These are phyloP conservation scores for Cladosporium sp. DNA, from an alignment of 2,329 filamentous ascomycete genomes.

Conservation along the genomic window DNA sequence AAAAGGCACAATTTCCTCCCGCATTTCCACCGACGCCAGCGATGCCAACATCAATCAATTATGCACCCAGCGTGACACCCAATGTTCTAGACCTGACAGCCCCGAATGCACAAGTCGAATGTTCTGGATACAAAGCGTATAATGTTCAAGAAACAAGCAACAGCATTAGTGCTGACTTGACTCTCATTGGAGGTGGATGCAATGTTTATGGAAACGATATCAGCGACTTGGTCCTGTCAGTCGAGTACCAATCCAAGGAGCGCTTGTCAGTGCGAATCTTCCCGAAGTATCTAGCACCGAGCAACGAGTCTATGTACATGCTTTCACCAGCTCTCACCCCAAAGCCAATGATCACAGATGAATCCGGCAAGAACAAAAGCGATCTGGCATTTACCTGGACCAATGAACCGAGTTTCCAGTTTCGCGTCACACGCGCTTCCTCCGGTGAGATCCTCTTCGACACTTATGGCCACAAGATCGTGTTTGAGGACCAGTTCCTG, in stretches of 20 bases:
- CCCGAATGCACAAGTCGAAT: conserved; percentile 25
- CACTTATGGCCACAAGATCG: conserved; percentile 26
- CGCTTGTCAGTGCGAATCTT: conserved; percentile 23
- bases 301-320: conserved; percentile 24
- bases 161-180: conserved; percentile 27
- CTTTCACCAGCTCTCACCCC: conserved; percentile 18
- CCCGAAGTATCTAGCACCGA: conserved; percentile 22
- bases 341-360: conserved; percentile 9
- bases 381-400: conserved; percentile 28
- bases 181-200: conserved; percentile 25
- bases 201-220: conserved; percentile 31
- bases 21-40: conserved; percentile 26
- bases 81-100: conserved; percentile 24
- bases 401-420: conserved; percentile 27
- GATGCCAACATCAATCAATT: conserved; percentile 18
- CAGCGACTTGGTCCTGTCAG: conserved; percentile 21
- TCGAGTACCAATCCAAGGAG: conserved; percentile 27
- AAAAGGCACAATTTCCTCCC: conserved; percentile 26
- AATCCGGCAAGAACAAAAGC: conserved; percentile 19
- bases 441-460: conserved; percentile 29
- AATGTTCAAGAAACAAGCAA: conserved; percentile 22
- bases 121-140: conserved; percentile 29
- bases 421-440: conserved; percentile 23
- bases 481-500: conserved; percentile 32
- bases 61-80: conserved; percentile 25